A percentile compares a stretch with the other conserved stretches of the same genome.
Conservation (phyloP, 257 asterid genomes). For the Solanum clarkiae region DNA sequence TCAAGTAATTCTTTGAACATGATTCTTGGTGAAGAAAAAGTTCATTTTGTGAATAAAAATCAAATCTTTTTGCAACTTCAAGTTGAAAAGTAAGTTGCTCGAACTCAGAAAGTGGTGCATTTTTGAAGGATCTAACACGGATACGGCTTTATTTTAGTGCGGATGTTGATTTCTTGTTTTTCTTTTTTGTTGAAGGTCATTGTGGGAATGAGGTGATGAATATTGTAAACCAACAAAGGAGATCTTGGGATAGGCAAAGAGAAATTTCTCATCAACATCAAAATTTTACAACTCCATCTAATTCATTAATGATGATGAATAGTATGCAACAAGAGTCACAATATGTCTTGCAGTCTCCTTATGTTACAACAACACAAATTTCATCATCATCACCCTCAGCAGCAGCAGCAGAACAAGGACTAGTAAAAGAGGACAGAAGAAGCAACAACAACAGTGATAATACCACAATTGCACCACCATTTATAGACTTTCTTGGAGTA, state of each 20-base stretch:
- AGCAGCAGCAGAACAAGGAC: neutral
- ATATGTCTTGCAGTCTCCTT: conserved; percentile 10
- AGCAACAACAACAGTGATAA: conserved; percentile 5
- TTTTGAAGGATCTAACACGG: neutral
- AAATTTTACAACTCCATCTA: neutral
- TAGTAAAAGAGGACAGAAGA: conserved; percentile 19
- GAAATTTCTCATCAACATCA: conserved; percentile 4
- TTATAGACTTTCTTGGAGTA: conserved; percentile 92
- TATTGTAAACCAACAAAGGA: conserved; percentile 23
- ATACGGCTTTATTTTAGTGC: neutral
- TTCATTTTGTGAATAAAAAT: neutral
- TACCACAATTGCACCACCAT: conserved; percentile 32
- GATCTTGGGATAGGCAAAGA: conserved; percentile 26
- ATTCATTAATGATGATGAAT: conserved; percentile 4
- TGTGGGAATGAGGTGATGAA: conserved; percentile 40
- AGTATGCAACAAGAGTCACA: conserved; percentile 11
- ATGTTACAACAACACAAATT: conserved; percentile 12
- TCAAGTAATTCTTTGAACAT: neutral
- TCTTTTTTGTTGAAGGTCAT: conserved; percentile 25
- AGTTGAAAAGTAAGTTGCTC: neutral
- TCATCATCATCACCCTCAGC: conserved; percentile 3
- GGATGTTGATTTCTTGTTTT: neutral
- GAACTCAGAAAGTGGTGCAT: neutral
- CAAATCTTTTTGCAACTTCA: neutral
- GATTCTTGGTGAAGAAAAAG: neutral